Evolutionary conservation across 177 flowering plant species (phyloP).

Genomic region (Vitis hybrid): DNA sequence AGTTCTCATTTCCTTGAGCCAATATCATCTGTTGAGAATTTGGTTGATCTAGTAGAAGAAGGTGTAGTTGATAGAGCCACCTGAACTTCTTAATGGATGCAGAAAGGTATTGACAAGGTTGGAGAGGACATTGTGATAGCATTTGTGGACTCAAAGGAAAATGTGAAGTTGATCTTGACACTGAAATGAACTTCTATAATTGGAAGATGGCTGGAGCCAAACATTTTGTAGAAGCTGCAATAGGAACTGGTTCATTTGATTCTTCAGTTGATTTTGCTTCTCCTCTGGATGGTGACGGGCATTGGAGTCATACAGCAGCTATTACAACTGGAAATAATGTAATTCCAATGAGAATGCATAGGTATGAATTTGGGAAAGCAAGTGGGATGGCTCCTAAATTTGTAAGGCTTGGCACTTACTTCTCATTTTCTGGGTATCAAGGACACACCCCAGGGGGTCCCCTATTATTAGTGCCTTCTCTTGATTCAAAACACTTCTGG

Average conservation of each 20-base stretch:
- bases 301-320: slow-evolving; percentile 98
- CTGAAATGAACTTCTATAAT: slow-evolving; percentile 73
- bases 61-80: too few relatives aligned
- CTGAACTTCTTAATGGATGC: too few relatives aligned
- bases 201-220: slow-evolving; percentile 97
- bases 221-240: slow-evolving; percentile 96
- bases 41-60: too few relatives aligned
- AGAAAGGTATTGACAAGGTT: slow-evolving; percentile 49
- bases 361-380: slow-evolving; percentile 91
- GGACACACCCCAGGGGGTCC: too few relatives aligned
- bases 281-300: slow-evolving; percentile 98
- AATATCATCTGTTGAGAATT: too few relatives aligned
- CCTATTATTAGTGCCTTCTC: too few relatives aligned
- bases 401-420: too few relatives aligned
- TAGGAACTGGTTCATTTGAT: slow-evolving; percentile 85
- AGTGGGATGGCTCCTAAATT: slow-evolving; percentile 95
- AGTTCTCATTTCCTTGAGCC: too few relatives aligned
- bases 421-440: too few relatives aligned
- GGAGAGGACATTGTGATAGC: slow-evolving; percentile 96
- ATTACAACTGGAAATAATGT: slow-evolving; percentile 99
- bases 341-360: slow-evolving; percentile 81
- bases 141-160: slow-evolving; percentile 92
- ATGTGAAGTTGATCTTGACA: slow-evolving; percentile 85
- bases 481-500: too few relatives aligned
- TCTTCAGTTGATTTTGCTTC: slow-evolving; percentile 82